These are phyloP conservation scores for Sideroxylon spinosum DNA, from an alignment of 179 eudicot genomes.

Conservation along the genomic window DNA sequence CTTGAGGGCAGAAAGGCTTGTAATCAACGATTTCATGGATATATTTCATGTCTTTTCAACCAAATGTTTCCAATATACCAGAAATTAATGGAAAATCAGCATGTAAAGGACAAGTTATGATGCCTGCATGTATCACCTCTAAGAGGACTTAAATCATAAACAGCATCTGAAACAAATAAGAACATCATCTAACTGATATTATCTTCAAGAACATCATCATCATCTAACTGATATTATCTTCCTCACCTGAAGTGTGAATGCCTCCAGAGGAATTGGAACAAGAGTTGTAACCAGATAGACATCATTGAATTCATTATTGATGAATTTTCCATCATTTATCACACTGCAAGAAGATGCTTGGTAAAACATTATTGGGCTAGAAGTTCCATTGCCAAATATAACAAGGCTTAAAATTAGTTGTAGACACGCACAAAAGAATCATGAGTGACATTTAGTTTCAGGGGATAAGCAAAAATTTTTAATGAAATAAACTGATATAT, in stretches of 20 bases:
- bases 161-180: not conserved
- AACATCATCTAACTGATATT: not conserved
- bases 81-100: slow-evolving; percentile 1
- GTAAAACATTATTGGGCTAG: slow-evolving; percentile 13
- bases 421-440: not conserved
- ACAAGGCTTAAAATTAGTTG: slow-evolving; percentile 3
- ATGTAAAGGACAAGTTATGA: slow-evolving; percentile 5
- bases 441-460: not conserved
- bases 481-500: not conserved
- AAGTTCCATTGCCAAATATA: slow-evolving; percentile 11
- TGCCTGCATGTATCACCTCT: not conserved
- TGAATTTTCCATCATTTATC: slow-evolving; percentile 66
- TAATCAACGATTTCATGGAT: not conserved
- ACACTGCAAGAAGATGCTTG: slow-evolving; percentile 46
- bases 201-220: no score
- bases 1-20: not conserved
- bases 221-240: slow-evolving; percentile 9
- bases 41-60: not conserved
- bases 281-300: slow-evolving; percentile 85
- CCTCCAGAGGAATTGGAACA: slow-evolving; percentile 82
- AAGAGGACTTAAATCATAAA: slow-evolving; percentile 11
- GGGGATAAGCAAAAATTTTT: not conserved
- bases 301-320: slow-evolving; percentile 87
- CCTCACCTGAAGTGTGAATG: slow-evolving; percentile 87
- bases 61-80: not conserved